Base-by-base conservation (phyloP, 495 filamentous ascomycete genomes). In the Lindgomyces ingoldianus region DNA sequence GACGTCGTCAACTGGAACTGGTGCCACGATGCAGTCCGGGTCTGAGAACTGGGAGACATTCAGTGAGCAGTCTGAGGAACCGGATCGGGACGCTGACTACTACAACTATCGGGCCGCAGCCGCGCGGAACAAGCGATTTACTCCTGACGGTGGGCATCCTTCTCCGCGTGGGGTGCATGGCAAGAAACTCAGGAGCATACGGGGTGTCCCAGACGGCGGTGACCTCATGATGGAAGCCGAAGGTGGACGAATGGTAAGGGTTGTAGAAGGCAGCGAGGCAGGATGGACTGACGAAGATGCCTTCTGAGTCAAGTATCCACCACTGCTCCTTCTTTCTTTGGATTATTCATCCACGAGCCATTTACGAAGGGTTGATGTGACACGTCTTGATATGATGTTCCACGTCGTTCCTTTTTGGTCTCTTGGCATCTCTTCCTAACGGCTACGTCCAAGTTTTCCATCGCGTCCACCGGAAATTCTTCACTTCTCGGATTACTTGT, bases 41-140 rank as follows among this genome's bases (percentile, higher is more conserved):
- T 93, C 89, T 0, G 92, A 96, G 76, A 97, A 97, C 74, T 97
- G 92, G 92, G 91, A 97, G 78, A 95, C 91, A 22, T 96, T 91
- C 44, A 64, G 58, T 47, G 71, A 73, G 26, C 57, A 36, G 18
- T 71, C 65, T 8, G 68, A 68, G 87, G 65, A 68, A 56, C 87
- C 88, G 0, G 91, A 94, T 66, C 75, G 75, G 30, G 91, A 93
- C 73, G 86, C 83, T 18, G 89, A 92, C 57, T 80, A 84, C 8
- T 92, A 93, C 73, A 91, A 89, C 70, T 87, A 89, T 61, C 91
- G 88, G 72, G 74, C 91, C 56, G 81, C 86, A 58, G 85, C 87
- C 22, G 86, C 87, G 33, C 79, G 81, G 48, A 81, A 81, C 69
- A 85, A 88, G 79, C 79, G 87, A 51, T 80, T 83, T 63, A 81